Conservation (phyloP, 805 yeast species). For the Sugiyamaella marilandica region DNA sequence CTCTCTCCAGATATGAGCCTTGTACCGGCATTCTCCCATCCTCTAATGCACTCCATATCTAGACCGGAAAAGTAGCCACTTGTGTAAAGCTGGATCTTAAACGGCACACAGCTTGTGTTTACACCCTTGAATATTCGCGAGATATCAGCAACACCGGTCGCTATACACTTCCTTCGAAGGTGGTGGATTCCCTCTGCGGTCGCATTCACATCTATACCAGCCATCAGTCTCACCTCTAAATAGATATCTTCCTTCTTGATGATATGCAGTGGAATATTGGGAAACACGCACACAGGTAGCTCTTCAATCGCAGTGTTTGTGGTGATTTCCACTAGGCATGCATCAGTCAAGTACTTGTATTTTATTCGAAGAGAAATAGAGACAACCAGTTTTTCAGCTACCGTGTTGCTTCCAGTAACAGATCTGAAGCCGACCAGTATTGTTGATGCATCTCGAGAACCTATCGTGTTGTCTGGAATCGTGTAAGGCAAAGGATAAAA, state of each 20-base stretch:
- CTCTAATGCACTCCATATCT: slow-evolving; percentile 48
- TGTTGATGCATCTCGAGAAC: background rate
- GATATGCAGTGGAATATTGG: slow-evolving; percentile 61
- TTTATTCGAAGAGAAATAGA: slow-evolving; percentile 57
- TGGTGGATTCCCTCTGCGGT: slow-evolving; percentile 17
- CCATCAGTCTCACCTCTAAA: slow-evolving; percentile 71
- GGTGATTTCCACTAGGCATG: slow-evolving; percentile 64
- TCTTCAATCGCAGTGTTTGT: slow-evolving; percentile 59
- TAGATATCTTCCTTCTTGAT: slow-evolving; percentile 57
- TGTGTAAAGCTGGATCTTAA: slow-evolving; percentile 65
- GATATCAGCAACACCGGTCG: slow-evolving; percentile 84
- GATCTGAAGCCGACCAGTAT: slow-evolving; percentile 57
- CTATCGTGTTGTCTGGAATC: slow-evolving; percentile 54
- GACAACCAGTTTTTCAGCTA: slow-evolving; percentile 69
- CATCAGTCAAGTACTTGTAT: slow-evolving; percentile 65
- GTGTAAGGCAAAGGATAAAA: slow-evolving; percentile 48
- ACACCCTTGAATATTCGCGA: slow-evolving; percentile 68
- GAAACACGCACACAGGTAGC: slow-evolving; percentile 73
- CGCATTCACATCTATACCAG: slow-evolving; percentile 51
- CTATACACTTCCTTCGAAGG: slow-evolving; percentile 51
- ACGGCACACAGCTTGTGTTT: slow-evolving; percentile 57
- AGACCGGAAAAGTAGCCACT: slow-evolving; percentile 50
- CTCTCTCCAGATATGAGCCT: slow-evolving; percentile 67
- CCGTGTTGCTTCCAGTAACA: slow-evolving; percentile 51
- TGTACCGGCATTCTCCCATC: slow-evolving; percentile 87